A percentile compares a stretch with the other conserved stretches of the same genome.
These are phyloP conservation scores for Marvania coccoides DNA, from an alignment of 139 green algal genomes.

Conservation along the genomic window DNA sequence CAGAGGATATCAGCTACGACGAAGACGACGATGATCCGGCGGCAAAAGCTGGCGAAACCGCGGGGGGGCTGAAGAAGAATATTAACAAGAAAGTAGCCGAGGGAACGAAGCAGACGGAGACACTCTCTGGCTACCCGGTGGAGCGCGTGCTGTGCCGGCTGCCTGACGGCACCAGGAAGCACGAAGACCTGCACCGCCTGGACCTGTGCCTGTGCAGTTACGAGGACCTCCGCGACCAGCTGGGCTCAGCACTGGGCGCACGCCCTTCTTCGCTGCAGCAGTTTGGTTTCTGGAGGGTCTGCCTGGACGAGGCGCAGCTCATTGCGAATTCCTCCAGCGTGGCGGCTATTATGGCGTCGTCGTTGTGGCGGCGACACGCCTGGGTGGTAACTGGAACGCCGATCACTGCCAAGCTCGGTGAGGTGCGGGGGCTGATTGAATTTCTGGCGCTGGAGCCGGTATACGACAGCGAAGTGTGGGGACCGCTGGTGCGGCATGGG, in stretches of 20 bases:
- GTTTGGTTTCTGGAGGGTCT: slow-evolving; percentile 51
- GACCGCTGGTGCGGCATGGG: slow-evolving; percentile 12
- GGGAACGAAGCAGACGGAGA: background rate
- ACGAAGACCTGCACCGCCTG: background rate
- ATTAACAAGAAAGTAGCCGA: background rate
- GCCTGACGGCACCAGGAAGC: background rate
- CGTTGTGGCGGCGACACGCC: slow-evolving; percentile 45
- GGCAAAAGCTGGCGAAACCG: no score
- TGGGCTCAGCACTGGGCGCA: background rate
- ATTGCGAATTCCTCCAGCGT: slow-evolving; percentile 43
- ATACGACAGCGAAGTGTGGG: slow-evolving; percentile 22
- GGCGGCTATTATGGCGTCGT: slow-evolving; percentile 35
- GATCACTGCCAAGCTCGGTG: slow-evolving; percentile 19
- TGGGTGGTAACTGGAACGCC: slow-evolving; percentile 57
- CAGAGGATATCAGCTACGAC: slow-evolving; percentile 3
- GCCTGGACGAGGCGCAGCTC: slow-evolving; percentile 60
- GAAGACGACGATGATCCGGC: no score
- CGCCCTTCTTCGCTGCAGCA: slow-evolving; percentile 22
- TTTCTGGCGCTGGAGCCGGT: slow-evolving; percentile 48
- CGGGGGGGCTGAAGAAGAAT: no score
- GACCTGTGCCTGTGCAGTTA: slow-evolving; percentile 1
- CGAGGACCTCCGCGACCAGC: slow-evolving; percentile 33
- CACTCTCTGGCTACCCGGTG: background rate
- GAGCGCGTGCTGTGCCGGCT: background rate
- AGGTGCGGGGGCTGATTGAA: slow-evolving; percentile 44